Percentiles rank a stretch among this genome's conserved stretches.
phyloP scores from a whole-genome alignment of 495 filamentous ascomycete species.

The Aspergillus mulundensis region DNA sequence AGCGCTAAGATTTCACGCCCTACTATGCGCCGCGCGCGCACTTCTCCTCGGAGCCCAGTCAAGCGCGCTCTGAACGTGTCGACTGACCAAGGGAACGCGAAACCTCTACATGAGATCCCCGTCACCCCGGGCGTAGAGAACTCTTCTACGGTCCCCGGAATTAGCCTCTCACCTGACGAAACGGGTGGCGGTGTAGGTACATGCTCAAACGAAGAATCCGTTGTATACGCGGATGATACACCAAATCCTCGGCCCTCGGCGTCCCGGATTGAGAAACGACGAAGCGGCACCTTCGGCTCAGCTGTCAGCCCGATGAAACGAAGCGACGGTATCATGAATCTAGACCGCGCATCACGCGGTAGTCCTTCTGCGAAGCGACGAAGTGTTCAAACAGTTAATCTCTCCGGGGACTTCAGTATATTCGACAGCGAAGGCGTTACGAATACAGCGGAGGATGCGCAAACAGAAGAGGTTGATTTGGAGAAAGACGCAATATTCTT shows the following conservation, averaged over 20 bases:
- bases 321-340: slow-evolving; percentile 82
- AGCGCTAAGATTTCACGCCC: slow-evolving; percentile 48
- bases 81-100: slow-evolving; percentile 65
- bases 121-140: slow-evolving; percentile 55
- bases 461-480: slow-evolving; percentile 23
- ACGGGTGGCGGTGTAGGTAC: slow-evolving; percentile 32
- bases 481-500: slow-evolving; percentile 25
- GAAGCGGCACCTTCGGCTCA: slow-evolving; percentile 46
- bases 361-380: slow-evolving; percentile 85
- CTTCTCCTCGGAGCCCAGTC: slow-evolving; percentile 69
- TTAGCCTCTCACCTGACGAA: slow-evolving; percentile 37
- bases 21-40: slow-evolving; percentile 51
- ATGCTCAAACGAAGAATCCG: slow-evolving; percentile 43
- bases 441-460: slow-evolving; percentile 17
- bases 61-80: slow-evolving; percentile 70
- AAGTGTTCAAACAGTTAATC: slow-evolving; percentile 66
- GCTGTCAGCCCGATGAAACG: slow-evolving; percentile 87
- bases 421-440: slow-evolving; percentile 50
- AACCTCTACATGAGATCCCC: slow-evolving; percentile 37
- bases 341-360: slow-evolving; percentile 70
- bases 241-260: slow-evolving; percentile 44
- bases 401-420: slow-evolving; percentile 62
- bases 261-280: slow-evolving; percentile 45
- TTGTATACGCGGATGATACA: slow-evolving; percentile 39
- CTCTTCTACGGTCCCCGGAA: slow-evolving; percentile 28